Conservation (phyloP, 2,329 filamentous ascomycete species). For the Kalmusia sp. region DNA sequence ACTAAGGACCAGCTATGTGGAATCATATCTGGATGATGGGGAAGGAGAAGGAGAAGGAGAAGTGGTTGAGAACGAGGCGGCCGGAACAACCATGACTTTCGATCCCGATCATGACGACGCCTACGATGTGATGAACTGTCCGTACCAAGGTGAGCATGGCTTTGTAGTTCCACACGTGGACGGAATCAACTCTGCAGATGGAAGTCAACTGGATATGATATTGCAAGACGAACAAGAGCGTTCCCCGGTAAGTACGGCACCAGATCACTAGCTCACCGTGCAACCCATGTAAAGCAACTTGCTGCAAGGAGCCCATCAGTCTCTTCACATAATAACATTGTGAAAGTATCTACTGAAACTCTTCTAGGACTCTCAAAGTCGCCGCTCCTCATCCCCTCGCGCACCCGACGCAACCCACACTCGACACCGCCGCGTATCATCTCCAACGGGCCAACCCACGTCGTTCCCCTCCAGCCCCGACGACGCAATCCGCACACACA, state of each 20-base stretch:
- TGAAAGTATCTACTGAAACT: background rate
- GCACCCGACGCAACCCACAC: background rate
- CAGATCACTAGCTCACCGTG: too few relatives aligned
- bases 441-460: background rate
- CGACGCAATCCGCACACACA: background rate
- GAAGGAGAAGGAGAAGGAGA: too few relatives aligned
- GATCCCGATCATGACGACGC: conserved; percentile 12
- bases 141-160: background rate
- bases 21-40: too few relatives aligned
- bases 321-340: too few relatives aligned
- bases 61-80: too few relatives aligned
- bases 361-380: background rate
- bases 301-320: too few relatives aligned
- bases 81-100: too few relatives aligned
- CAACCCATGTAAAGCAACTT: too few relatives aligned
- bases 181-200: conserved; percentile 2
- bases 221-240: background rate
- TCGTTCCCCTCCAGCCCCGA: background rate
- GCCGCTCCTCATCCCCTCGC: background rate
- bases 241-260: too few relatives aligned
- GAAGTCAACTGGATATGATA: conserved; percentile 4
- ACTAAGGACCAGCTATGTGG: too few relatives aligned
- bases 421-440: conserved; percentile 1
- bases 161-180: background rate
- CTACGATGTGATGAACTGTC: conserved; percentile 9